Base-by-base conservation (phyloP, 306 rosid genomes). In the Gillenia trifoliata region DNA sequence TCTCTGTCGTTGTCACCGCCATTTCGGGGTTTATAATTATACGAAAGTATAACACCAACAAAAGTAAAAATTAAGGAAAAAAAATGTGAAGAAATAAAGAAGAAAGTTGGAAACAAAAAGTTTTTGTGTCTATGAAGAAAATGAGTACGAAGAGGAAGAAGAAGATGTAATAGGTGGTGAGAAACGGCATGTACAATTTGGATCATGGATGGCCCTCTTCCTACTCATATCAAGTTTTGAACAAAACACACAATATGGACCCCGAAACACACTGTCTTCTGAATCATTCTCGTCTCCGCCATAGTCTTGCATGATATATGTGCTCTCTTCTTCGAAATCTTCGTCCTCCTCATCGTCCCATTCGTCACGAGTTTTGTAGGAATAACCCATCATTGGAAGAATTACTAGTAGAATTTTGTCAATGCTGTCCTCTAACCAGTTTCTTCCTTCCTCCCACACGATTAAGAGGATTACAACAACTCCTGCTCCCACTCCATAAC, bases 401-500 rank as follows among this genome's bases (percentile, higher is more conserved):
- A 87, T 59, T 9, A 43, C 76, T 22, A 86, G 77, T 10, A 93
- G 96, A 77, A 85, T 68, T 72, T 66, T 85, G 17, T 89, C 91
- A 10, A 83, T 74, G 50, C 36, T 77, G 6, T 80, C 72, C 4
- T 88, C 83, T 7, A 81, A 76, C 98, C 98, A 93, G 47, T 84
- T 86, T 76, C 75, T 89, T 56, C 92, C 97, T 49, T 71, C 86
- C 17, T 87, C 89, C 94, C 93, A 89, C 52, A 88, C 49, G 79
- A 80, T 70, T 57, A 91, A 69, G 50, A 81, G 83, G 11, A 90
- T 78, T 78, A 88, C 82, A 56, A 86, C 72, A n/a, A 77, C 78
- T 63, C 91, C 97, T 2, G 94, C 88, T 84, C 98, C 98, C 16
- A 82, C 86, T 55, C 98, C 98, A 36, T 85, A 93, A 13, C 98